A percentile compares a stretch with the other conserved stretches of the same genome.
These are phyloP conservation scores for Laburnicola sp. DNA, from an alignment of 2,329 filamentous ascomycete genomes.

Conservation along the genomic window DNA sequence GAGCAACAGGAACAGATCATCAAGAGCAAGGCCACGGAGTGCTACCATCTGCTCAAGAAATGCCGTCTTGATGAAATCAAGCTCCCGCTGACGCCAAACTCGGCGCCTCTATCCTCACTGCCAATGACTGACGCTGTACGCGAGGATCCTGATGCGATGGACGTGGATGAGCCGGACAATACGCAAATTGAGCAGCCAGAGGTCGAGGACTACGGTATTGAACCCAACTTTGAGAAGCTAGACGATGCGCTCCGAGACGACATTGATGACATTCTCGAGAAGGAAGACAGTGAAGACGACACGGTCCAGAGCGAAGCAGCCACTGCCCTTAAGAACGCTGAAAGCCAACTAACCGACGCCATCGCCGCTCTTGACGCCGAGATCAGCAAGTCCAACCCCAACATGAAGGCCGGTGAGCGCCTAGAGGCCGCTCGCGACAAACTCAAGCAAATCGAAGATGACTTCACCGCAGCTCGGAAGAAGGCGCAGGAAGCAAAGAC, in stretches of 20 bases:
- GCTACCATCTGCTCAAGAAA: constrained; percentile 80
- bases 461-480: constrained; percentile 82
- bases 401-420: constrained; percentile 93
- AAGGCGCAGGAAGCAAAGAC: constrained; percentile 75
- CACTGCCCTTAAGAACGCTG: constrained; percentile 50
- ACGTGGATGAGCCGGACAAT: constrained; percentile 72
- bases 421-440: constrained; percentile 82
- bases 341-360: constrained; percentile 75
- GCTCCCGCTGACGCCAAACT: constrained; percentile 75
- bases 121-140: constrained; percentile 80
- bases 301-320: constrained; percentile 23
- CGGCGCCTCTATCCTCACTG: constrained; percentile 72
- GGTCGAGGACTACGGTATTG: constrained; percentile 88
- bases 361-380: constrained; percentile 74
- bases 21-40: constrained; percentile 79
- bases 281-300: constrained; percentile 67
- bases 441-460: constrained; percentile 80
- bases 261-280: constrained; percentile 48
- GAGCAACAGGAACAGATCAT: constrained; percentile 79
- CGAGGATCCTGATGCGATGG: constrained; percentile 84
- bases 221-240: constrained; percentile 80
- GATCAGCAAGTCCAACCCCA: constrained; percentile 92
- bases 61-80: constrained; percentile 94
- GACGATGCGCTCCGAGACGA: constrained; percentile 70
- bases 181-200: constrained; percentile 58